These are phyloP conservation scores for Forsythia viridissima DNA, from an alignment of 257 asterid genomes.

Conservation along the genomic window DNA sequence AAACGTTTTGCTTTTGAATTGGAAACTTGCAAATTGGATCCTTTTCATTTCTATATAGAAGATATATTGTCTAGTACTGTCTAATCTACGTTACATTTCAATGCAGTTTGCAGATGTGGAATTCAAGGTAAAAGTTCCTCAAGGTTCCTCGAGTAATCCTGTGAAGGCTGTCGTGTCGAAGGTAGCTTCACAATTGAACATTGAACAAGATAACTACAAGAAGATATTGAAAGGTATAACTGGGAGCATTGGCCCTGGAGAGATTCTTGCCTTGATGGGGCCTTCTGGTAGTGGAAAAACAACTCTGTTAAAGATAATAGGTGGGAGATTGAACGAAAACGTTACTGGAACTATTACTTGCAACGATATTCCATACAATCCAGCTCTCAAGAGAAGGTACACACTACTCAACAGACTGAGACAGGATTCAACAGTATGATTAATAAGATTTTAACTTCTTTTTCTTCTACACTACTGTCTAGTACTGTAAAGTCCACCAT, in stretches of 20 bases:
- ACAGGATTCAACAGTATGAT: too few relatives aligned
- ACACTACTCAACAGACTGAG: not conserved
- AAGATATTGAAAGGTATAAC: conserved; percentile 82
- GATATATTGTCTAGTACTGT: not conserved
- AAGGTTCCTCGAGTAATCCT: conserved; percentile 47
- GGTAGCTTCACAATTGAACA: conserved; percentile 46
- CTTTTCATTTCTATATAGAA: not conserved
- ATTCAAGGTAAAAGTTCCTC: conserved; percentile 65
- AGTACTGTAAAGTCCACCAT: not conserved
- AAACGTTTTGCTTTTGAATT: too few relatives aligned
- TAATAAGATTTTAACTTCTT: not conserved
- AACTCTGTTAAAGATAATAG: conserved; percentile 69
- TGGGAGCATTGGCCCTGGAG: conserved; percentile 88
- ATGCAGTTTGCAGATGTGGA: conserved; percentile 91
- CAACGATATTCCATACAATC: conserved; percentile 64
- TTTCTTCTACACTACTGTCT: not conserved
- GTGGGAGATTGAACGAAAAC: conserved; percentile 73
- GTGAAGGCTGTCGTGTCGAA: conserved; percentile 63
- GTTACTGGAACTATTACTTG: conserved; percentile 73
- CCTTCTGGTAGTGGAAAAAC: conserved; percentile 99
- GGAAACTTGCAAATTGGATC: too few relatives aligned
- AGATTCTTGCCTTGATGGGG: conserved; percentile 92
- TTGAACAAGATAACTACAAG: conserved; percentile 59
- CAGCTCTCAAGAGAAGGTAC: conserved; percentile 83
- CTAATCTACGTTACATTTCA: not conserved